A percentile compares a stretch with the other conserved stretches of the same genome.
phyloP scores from a whole-genome alignment of 202 grass and related monocot species.

The Hordeum pubiflorum region DNA sequence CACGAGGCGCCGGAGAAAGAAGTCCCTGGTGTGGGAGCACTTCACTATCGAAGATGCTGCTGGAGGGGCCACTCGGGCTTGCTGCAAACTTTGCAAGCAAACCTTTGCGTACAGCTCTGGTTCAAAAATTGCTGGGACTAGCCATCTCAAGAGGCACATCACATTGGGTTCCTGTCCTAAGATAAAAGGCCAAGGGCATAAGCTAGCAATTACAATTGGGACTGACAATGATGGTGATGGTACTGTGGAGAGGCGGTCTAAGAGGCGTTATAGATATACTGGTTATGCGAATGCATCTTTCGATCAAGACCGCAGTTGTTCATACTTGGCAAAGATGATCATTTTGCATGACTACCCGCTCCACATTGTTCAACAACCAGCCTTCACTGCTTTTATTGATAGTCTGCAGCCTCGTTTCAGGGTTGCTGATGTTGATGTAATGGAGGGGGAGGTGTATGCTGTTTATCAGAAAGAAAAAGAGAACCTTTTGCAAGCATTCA shows the following conservation, averaged over 20 bases:
- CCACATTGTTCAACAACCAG: conserved; percentile 66
- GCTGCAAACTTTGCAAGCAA: conserved; percentile 84
- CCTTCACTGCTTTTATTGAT: conserved; percentile 57
- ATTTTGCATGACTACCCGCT: conserved; percentile 76
- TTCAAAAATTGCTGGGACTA: conserved; percentile 69
- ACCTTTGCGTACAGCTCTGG: conserved; percentile 85
- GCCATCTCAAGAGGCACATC: conserved; percentile 80
- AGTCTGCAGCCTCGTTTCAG: conserved; percentile 66
- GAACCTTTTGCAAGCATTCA: conserved; percentile 40
- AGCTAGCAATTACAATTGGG: conserved; percentile 13
- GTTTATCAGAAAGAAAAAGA: conserved; percentile 68
- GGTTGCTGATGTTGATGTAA: conserved; percentile 42
- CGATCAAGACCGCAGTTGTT: conserved; percentile 61
- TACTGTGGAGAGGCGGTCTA: conserved; percentile 20
- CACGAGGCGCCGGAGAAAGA: conserved; percentile 55
- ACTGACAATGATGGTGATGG: conserved; percentile 46
- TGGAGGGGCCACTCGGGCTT: conserved; percentile 54
- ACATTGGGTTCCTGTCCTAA: conserved; percentile 69
- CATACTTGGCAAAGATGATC: conserved; percentile 62
- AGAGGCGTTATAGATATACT: conserved; percentile 67
- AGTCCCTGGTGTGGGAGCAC: conserved; percentile 78
- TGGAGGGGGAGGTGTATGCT: conserved; percentile 57
- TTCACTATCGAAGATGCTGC: conserved; percentile 61
- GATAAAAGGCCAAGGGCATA: conserved; percentile 56
- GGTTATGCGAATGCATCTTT: conserved; percentile 55